These are phyloP conservation scores for Luffa acutangula DNA, from an alignment of 306 rosid species.

Conservation along the genomic window DNA sequence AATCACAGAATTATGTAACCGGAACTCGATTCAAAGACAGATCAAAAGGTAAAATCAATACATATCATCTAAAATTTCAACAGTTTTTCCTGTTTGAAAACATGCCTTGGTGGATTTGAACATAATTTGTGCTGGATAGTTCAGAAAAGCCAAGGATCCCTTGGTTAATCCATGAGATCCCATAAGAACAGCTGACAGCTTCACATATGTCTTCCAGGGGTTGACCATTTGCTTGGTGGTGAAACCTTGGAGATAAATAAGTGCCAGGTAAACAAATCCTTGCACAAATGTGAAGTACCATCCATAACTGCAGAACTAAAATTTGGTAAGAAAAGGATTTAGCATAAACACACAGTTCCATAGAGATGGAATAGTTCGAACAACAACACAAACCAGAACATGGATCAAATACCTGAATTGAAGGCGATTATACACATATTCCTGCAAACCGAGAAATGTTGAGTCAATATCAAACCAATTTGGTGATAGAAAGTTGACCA, in stretches of 20 bases:
- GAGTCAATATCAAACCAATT: not conserved
- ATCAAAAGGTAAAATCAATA: not conserved
- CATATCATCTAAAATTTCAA: not conserved
- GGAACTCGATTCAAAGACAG: not conserved
- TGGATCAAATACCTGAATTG: conserved; percentile 31
- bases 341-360: not conserved
- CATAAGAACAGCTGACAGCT: conserved; percentile 61
- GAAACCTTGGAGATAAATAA: conserved; percentile 44
- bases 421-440: conserved; percentile 52
- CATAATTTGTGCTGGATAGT: conserved; percentile 65
- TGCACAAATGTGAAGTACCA: conserved; percentile 68
- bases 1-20: not conserved
- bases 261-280: conserved; percentile 44
- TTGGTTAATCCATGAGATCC: conserved; percentile 61
- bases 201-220: conserved; percentile 50
- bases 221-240: conserved; percentile 50
- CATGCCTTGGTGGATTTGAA: conserved; percentile 54
- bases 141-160: conserved; percentile 54
- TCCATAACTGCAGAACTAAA: conserved; percentile 34
- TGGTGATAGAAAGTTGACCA: not conserved
- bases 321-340: not conserved
- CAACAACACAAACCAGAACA: not conserved
- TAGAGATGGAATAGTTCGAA: not conserved
- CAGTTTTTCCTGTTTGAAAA: not conserved
- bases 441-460: conserved; percentile 20